Conservation (phyloP, 495 filamentous ascomycete species). For the Elaphomyces granulatus region DNA sequence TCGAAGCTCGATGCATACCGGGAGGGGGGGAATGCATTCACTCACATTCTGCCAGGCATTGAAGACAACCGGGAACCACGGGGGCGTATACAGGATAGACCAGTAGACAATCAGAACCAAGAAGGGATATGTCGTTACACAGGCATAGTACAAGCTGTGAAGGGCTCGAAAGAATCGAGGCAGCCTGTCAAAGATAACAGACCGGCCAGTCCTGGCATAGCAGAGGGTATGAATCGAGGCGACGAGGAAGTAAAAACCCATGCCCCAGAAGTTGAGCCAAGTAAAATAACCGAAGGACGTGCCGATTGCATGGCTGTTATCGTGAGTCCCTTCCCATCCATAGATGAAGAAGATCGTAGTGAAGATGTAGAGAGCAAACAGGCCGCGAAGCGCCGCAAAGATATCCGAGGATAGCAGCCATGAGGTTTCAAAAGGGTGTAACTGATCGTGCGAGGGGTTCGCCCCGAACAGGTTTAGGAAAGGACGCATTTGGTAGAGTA, state of each 20-base stretch:
- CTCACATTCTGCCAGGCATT: slow-evolving; percentile 51
- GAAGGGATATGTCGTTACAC: slow-evolving; percentile 53
- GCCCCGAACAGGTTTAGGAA: slow-evolving; percentile 17
- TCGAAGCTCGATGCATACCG: no score
- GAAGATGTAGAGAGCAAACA: slow-evolving; percentile 58
- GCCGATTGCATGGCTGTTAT: slow-evolving; percentile 24
- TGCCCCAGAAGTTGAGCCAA: slow-evolving; percentile 60
- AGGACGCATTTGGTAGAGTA: no score
- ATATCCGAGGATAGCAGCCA: slow-evolving; percentile 55
- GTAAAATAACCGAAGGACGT: slow-evolving; percentile 69
- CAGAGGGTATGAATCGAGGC: slow-evolving; percentile 48
- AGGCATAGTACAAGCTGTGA: slow-evolving; percentile 52
- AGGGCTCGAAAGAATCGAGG: slow-evolving; percentile 46
- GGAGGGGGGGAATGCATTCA: no score
- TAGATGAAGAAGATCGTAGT: slow-evolving; percentile 54
- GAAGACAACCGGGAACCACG: slow-evolving; percentile 38
- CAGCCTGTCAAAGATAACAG: slow-evolving; percentile 45
- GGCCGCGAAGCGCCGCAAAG: slow-evolving; percentile 42
- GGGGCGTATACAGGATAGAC: slow-evolving; percentile 29
- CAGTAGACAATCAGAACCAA: slow-evolving; percentile 46
- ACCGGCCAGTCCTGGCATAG: slow-evolving; percentile 43
- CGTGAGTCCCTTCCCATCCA: slow-evolving; percentile 38
- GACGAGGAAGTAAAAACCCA: slow-evolving; percentile 62
- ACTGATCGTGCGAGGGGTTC: slow-evolving; percentile 36
- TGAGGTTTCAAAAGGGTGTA: slow-evolving; percentile 57